Evolutionary conservation across 805 yeast species (phyloP).

Genomic region (Debaryomyces hansenii): DNA sequence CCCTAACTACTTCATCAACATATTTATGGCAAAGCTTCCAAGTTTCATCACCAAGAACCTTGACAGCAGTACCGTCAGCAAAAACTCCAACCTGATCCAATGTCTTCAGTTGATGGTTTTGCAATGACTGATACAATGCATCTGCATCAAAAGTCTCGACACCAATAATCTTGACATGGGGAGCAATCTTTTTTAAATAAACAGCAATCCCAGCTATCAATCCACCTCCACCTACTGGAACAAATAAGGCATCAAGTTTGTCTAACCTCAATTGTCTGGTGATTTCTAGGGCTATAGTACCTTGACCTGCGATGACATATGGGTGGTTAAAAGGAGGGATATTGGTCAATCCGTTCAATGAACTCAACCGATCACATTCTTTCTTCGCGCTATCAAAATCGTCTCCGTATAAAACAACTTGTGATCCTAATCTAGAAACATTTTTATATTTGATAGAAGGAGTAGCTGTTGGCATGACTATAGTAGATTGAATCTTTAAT

Average conservation of each 20-base stretch:
- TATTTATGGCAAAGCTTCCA: slow-evolving; percentile 73
- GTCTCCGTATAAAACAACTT: slow-evolving; percentile 89
- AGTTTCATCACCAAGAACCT: slow-evolving; percentile 84
- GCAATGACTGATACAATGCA: slow-evolving; percentile 76
- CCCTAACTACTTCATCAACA: slow-evolving; percentile 87
- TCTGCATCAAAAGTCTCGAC: slow-evolving; percentile 97
- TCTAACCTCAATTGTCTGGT: slow-evolving; percentile 80
- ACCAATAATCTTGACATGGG: slow-evolving; percentile 94
- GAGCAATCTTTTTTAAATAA: slow-evolving; percentile 91
- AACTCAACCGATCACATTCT: slow-evolving; percentile 75
- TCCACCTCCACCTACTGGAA: slow-evolving; percentile 98
- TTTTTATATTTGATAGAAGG: slow-evolving; percentile 93
- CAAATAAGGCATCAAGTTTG: slow-evolving; percentile 80
- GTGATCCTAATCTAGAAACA: slow-evolving; percentile 89
- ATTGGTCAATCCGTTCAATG: slow-evolving; percentile 73
- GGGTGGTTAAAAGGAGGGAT: slow-evolving; percentile 99
- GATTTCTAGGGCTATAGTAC: slow-evolving; percentile 92
- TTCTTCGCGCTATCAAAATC: slow-evolving; percentile 94
- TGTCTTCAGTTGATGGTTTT: slow-evolving; percentile 51
- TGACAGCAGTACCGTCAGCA: slow-evolving; percentile 99
- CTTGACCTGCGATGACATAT: slow-evolving; percentile 97
- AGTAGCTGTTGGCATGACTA: slow-evolving; percentile 97
- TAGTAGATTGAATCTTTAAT: slow-evolving; percentile 88
- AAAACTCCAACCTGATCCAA: slow-evolving; percentile 85
- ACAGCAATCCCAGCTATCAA: slow-evolving; percentile 87